Evolutionary conservation across 2,329 filamentous ascomycete genomes (phyloP).

Genomic region (Calonectria henricotiae): DNA sequence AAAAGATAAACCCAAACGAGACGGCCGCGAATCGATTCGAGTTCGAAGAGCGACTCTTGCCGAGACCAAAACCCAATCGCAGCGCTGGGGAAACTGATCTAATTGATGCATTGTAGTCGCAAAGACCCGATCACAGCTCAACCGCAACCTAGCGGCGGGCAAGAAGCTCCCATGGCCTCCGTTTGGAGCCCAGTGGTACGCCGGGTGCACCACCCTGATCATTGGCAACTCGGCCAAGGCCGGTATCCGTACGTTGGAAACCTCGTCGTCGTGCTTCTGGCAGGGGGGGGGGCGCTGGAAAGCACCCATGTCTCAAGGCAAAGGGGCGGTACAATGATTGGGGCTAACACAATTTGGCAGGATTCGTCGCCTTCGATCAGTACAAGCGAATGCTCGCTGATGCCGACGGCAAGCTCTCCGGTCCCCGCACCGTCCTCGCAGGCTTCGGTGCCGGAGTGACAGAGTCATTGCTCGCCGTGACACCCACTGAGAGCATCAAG

Average conservation of each 20-base stretch:
- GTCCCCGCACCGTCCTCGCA: constrained; percentile 91
- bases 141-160: constrained; percentile 83
- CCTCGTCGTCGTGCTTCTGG: neutral
- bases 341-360: constrained; percentile 46
- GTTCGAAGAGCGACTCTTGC: constrained; percentile 17
- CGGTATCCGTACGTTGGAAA: constrained; percentile 81
- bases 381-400: constrained; percentile 90
- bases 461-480: constrained; percentile 93
- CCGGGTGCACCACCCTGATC: constrained; percentile 96
- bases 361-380: constrained; percentile 95
- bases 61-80: neutral
- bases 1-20: neutral
- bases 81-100: constrained; percentile 34
- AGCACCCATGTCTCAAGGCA: too few relatives aligned
- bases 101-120: constrained; percentile 73
- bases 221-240: constrained; percentile 98
- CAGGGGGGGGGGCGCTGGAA: too few relatives aligned
- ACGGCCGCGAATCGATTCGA: constrained; percentile 23
- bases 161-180: constrained; percentile 96
- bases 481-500: constrained; percentile 98
- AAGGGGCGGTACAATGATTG: neutral
- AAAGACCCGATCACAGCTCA: constrained; percentile 95
- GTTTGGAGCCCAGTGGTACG: constrained; percentile 96
- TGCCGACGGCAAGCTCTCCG: constrained; percentile 88
- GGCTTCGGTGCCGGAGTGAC: constrained; percentile 96